Percentiles rank a stretch among this genome's conserved stretches.
phyloP scores from a whole-genome alignment of 768 basidiomycete genomes.

The Tulasnella sp. region DNA sequence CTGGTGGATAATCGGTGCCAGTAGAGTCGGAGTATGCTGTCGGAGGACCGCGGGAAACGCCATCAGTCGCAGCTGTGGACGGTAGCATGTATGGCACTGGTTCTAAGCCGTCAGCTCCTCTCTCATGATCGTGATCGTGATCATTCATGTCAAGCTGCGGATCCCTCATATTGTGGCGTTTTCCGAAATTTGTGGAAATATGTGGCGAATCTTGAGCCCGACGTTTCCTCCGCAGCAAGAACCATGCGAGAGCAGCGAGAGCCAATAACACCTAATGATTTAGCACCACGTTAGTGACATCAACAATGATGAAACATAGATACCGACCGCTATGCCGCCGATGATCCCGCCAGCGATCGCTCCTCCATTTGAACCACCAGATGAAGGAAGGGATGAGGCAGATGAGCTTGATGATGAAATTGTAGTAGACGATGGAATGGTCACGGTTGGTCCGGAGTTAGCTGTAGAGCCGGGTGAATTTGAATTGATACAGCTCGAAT shows the following conservation, averaged over 20 bases:
- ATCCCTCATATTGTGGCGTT: slow-evolving; percentile 7
- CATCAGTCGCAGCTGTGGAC: neutral
- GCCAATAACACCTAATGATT: neutral
- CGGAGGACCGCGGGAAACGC: neutral
- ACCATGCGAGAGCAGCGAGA: slow-evolving; percentile 3
- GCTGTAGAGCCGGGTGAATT: slow-evolving; percentile 11
- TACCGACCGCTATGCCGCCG: slow-evolving; percentile 1
- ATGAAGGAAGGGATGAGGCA: neutral
- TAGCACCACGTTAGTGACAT: neutral
- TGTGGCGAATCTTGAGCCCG: neutral
- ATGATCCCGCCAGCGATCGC: slow-evolving; percentile 6
- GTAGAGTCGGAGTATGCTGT: neutral
- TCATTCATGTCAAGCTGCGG: neutral
- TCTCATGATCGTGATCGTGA: neutral
- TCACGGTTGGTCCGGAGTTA: neutral
- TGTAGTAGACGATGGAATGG: neutral
- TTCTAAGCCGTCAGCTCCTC: slow-evolving; percentile 7
- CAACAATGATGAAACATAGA: neutral
- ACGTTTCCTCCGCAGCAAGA: slow-evolving; percentile 2
- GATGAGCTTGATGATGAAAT: neutral
- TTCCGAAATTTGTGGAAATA: slow-evolving; percentile 10
- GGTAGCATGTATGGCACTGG: slow-evolving; percentile 16
- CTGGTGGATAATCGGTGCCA: slow-evolving; percentile 11
- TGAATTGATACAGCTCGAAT: slow-evolving; percentile 5
- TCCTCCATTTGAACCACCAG: neutral